A percentile compares a stretch with the other conserved stretches of the same genome.
phyloP scores from a whole-genome alignment of 345 rosid species.

The Nasturtium officinale region DNA sequence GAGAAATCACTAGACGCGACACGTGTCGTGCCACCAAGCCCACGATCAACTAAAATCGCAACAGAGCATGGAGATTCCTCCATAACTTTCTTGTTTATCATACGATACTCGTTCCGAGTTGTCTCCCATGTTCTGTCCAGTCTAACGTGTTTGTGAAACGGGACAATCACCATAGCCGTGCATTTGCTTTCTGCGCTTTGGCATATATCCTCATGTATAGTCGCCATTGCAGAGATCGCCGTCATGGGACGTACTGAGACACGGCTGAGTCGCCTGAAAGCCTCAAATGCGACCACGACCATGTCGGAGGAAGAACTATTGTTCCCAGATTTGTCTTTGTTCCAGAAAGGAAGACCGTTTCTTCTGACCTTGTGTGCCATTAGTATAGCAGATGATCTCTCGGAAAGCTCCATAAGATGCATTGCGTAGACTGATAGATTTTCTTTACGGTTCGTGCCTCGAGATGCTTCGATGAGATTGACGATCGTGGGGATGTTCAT shows the following conservation, averaged over 20 bases:
- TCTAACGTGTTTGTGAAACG: constrained; percentile 79
- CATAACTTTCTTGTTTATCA: constrained; percentile 64
- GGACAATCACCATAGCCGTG: constrained; percentile 68
- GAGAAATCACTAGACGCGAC: constrained; percentile 71
- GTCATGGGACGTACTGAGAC: constrained; percentile 83
- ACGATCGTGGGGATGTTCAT: constrained; percentile 61
- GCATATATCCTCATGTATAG: constrained; percentile 74
- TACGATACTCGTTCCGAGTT: constrained; percentile 54
- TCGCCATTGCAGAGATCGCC: constrained; percentile 67
- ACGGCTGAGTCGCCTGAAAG: constrained; percentile 61
- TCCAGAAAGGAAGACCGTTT: constrained; percentile 90
- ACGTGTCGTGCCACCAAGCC: constrained; percentile 76
- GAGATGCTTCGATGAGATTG: constrained; percentile 66
- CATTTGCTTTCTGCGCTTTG: constrained; percentile 61
- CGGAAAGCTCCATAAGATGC: constrained; percentile 94
- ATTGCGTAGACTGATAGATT: constrained; percentile 80
- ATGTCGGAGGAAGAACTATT: constrained; percentile 44
- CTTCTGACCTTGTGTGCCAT: constrained; percentile 88
- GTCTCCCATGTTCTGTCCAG: constrained; percentile 69
- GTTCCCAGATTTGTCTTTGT: constrained; percentile 49
- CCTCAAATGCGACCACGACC: constrained; percentile 78
- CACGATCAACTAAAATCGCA: constrained; percentile 83
- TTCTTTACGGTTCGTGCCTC: constrained; percentile 70
- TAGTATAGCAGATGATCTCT: constrained; percentile 83
- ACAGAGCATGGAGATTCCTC: constrained; percentile 75